Evolutionary conservation across 176 grass and related monocot species (phyloP).

Genomic region (Triticum monococcum): DNA sequence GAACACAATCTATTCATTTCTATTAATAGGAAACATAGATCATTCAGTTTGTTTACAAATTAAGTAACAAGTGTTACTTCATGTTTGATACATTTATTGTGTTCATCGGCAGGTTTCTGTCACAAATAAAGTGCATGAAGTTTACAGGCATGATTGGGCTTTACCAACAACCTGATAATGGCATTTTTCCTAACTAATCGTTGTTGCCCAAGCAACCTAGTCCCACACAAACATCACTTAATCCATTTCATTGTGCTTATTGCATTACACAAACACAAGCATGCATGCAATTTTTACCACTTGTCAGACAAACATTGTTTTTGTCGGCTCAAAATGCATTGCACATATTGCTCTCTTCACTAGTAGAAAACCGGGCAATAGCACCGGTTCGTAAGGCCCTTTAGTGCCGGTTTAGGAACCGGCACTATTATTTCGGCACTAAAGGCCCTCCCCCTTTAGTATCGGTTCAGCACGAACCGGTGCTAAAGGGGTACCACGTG

Average conservation of each 20-base stretch:
- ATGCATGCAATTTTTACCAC: neutral
- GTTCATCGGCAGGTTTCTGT: neutral
- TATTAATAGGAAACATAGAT: neutral
- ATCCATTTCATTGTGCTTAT: neutral
- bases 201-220: neutral
- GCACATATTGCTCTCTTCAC: neutral
- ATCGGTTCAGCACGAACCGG: too few relatives aligned
- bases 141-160: neutral
- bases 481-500: too few relatives aligned
- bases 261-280: neutral
- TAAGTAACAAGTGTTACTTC: neutral
- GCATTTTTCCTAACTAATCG: neutral
- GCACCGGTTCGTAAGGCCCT: too few relatives aligned
- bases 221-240: slow-evolving; percentile 22
- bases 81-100: too few relatives aligned
- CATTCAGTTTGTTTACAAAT: neutral
- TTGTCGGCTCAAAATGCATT: neutral
- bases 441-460: too few relatives aligned
- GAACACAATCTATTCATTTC: neutral
- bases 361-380: too few relatives aligned
- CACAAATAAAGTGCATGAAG: neutral
- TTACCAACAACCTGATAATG: neutral
- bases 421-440: too few relatives aligned
- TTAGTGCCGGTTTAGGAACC: too few relatives aligned
- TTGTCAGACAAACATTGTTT: neutral